Conservation (phyloP, 352 stramenopile genomes). For the Globisporangium spinosum region DNA sequence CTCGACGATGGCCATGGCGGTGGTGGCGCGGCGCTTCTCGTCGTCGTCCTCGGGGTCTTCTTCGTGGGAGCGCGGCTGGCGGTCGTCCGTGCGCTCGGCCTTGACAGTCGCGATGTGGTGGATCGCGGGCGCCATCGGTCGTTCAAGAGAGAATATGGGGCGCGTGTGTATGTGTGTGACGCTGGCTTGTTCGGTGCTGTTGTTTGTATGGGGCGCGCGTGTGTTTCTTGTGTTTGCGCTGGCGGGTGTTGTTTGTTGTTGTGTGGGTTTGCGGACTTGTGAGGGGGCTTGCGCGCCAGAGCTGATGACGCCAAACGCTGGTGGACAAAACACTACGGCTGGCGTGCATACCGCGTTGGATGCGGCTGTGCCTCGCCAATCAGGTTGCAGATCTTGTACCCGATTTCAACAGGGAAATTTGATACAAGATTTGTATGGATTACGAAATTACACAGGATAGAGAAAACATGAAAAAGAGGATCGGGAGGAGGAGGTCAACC, state of each 20-base stretch:
- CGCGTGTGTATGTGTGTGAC: background rate
- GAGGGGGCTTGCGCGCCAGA: background rate
- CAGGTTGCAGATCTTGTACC: background rate
- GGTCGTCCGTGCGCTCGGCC: background rate
- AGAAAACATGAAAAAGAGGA: background rate
- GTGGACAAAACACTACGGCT: conserved; percentile 11
- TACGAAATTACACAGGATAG: background rate
- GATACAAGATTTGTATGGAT: background rate
- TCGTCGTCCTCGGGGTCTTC: conserved; percentile 11
- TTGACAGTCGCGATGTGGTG: conserved; percentile 1
- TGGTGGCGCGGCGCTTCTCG: conserved; percentile 13
- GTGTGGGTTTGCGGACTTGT: background rate
- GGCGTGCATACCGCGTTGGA: background rate
- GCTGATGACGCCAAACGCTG: conserved; percentile 8
- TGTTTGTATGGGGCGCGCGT: background rate
- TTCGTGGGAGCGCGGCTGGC: background rate
- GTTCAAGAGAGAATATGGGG: background rate
- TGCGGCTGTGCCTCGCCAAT: background rate
- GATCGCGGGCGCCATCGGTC: background rate
- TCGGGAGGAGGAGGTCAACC: background rate
- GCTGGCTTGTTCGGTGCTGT: background rate
- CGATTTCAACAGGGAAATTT: background rate
- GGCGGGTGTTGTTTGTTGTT: background rate
- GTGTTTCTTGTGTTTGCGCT: background rate
- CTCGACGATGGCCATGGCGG: conserved; percentile 18